Percentiles rank a stretch among this genome's conserved stretches.
Conservation (phyloP, 306 rosid genomes). For the Nissolia schottii region DNA sequence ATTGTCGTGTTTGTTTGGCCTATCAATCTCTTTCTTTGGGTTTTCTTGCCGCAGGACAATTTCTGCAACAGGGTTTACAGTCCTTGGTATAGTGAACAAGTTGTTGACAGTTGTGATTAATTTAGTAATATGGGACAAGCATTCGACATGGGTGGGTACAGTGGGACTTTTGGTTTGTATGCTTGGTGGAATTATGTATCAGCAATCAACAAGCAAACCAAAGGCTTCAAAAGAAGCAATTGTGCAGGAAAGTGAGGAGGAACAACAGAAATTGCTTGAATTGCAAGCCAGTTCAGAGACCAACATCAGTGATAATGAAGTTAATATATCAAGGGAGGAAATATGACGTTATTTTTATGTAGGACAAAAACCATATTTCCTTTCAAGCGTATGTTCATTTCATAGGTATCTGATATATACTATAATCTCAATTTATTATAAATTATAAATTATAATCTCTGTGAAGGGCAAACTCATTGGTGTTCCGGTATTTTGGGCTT, state of each 20-base stretch:
- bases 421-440: not conserved
- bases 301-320: constrained; percentile 26
- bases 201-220: constrained; percentile 69
- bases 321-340: constrained; percentile 32
- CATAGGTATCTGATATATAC: constrained; percentile 16
- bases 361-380: not conserved
- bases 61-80: constrained; percentile 80
- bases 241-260: constrained; percentile 44
- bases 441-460: not conserved
- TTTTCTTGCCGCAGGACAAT: constrained; percentile 84
- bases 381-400: constrained; percentile 22
- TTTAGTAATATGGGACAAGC: constrained; percentile 77
- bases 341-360: constrained; percentile 21
- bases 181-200: constrained; percentile 73
- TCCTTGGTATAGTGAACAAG: constrained; percentile 88
- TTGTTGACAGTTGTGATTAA: constrained; percentile 73
- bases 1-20: constrained; percentile 68
- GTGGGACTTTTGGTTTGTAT: constrained; percentile 74
- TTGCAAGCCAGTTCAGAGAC: constrained; percentile 39
- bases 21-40: constrained; percentile 81
- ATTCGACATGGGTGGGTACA: constrained; percentile 74
- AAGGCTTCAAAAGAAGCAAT: constrained; percentile 40
- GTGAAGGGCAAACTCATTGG: not conserved
- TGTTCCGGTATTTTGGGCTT: not conserved
- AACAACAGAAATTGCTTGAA: constrained; percentile 55